phyloP scores from a whole-genome alignment of 345 rosid genomes.

The Populus ilicifolia region DNA sequence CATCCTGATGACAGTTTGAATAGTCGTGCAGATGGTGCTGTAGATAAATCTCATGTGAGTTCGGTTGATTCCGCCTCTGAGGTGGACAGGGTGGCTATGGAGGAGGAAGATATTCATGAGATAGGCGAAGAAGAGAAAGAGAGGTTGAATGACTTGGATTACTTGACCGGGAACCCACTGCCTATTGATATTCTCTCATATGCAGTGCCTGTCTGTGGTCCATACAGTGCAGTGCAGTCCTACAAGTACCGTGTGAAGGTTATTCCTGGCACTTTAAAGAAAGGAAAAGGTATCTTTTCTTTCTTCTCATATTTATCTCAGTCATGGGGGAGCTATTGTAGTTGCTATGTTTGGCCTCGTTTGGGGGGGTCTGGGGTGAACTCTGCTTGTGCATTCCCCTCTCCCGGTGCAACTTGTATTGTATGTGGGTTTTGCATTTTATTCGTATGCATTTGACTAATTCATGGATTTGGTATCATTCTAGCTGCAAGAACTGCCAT shows the following conservation, averaged over 20 bases:
- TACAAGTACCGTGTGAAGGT: constrained; percentile 90
- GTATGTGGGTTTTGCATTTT: not conserved
- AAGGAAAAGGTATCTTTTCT: constrained; percentile 69
- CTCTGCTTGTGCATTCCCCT: not conserved
- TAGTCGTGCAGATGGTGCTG: constrained; percentile 24
- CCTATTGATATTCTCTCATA: constrained; percentile 74
- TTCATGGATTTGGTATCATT: not conserved
- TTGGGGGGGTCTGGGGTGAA: not conserved
- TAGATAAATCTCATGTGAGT: constrained; percentile 12
- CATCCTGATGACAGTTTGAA: constrained; percentile 40
- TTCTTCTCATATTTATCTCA: not conserved
- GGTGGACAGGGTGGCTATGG: constrained; percentile 76
- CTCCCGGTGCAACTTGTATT: not conserved
- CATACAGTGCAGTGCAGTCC: constrained; percentile 79
- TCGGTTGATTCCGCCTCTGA: constrained; percentile 25
- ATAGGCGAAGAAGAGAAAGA: constrained; percentile 88
- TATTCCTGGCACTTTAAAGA: constrained; percentile 84
- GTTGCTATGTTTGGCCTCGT: not conserved
- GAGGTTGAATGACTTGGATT: constrained; percentile 77
- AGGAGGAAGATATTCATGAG: constrained; percentile 90
- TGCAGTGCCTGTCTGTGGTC: constrained; percentile 90
- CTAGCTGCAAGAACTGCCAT: constrained; percentile 85
- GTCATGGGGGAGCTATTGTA: not conserved
- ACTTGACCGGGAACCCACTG: constrained; percentile 80
- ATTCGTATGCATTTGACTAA: not conserved